Evolutionary conservation across 2,329 filamentous ascomycete genomes (phyloP).

Genomic region (Alternaria sp.): DNA sequence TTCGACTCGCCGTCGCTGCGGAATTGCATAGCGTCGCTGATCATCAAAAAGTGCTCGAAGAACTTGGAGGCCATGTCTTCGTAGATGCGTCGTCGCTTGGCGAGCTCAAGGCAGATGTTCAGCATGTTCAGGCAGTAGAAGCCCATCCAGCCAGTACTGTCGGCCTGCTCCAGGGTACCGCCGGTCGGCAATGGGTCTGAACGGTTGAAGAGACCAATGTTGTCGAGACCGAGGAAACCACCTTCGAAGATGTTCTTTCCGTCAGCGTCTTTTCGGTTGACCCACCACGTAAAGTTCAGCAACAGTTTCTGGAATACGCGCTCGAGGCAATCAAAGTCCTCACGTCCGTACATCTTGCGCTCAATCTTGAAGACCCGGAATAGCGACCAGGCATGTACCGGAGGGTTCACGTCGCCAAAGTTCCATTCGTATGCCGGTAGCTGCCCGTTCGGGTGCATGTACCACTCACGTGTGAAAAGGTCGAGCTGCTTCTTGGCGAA

Average conservation of each 20-base stretch:
- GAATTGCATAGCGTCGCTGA: conserved; percentile 92
- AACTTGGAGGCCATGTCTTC: conserved; percentile 98
- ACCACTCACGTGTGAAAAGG: conserved; percentile 95
- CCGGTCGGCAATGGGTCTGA: conserved; percentile 94
- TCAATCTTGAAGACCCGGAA: conserved; percentile 99
- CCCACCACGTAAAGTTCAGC: conserved; percentile 99
- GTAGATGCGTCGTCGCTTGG: conserved; percentile 92
- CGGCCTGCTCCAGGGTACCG: conserved; percentile 91
- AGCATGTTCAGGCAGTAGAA: conserved; percentile 97
- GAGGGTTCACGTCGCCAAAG: conserved; percentile 95
- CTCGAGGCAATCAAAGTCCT: conserved; percentile 94
- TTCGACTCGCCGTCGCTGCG: conserved; percentile 72
- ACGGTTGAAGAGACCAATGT: conserved; percentile 96
- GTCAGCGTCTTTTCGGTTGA: conserved; percentile 91
- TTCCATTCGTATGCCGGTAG: conserved; percentile 96
- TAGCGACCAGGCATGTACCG: conserved; percentile 93
- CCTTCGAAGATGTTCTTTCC: conserved; percentile 98
- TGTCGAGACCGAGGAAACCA: conserved; percentile 93
- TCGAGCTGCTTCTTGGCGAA: conserved; percentile 99
- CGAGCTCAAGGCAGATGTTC: conserved; percentile 93
- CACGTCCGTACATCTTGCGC: conserved; percentile 92
- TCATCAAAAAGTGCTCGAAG: conserved; percentile 98
- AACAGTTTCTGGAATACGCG: conserved; percentile 95
- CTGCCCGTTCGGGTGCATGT: conserved; percentile 97
- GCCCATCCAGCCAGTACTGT: conserved; percentile 98